Percentiles rank a stretch among this genome's conserved stretches.
phyloP scores from a whole-genome alignment of 1,284 basidiomycete species.

The Heliocybe sulcata region DNA sequence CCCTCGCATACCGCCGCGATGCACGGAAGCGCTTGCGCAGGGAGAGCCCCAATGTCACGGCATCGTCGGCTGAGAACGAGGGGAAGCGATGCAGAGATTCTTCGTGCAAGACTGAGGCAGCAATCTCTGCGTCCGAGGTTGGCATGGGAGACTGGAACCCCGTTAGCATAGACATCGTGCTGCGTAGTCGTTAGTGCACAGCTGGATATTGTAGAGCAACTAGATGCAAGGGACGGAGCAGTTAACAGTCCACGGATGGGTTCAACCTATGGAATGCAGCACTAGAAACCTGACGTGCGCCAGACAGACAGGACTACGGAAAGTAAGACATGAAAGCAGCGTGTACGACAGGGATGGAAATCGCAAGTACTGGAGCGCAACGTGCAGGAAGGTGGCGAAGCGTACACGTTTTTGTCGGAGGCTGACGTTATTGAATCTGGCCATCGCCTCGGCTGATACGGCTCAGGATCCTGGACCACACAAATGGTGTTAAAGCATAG shows the following conservation, averaged over 20 bases:
- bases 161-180: constrained; percentile 34
- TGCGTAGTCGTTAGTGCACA: not conserved
- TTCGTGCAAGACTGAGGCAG: constrained; percentile 60
- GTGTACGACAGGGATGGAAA: not conserved
- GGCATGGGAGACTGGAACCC: constrained; percentile 48
- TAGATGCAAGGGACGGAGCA: too few relatives aligned
- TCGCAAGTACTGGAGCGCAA: not conserved
- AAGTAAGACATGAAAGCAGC: not conserved
- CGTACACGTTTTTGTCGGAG: not conserved
- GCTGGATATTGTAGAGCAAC: not conserved
- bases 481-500: not conserved
- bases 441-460: not conserved
- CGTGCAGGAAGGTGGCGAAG: not conserved
- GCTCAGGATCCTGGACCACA: not conserved
- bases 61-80: constrained; percentile 68
- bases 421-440: not conserved
- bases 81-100: constrained; percentile 63
- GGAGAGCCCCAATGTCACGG: constrained; percentile 72
- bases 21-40: constrained; percentile 72
- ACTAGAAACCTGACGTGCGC: not conserved
- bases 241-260: too few relatives aligned
- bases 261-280: too few relatives aligned
- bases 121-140: constrained; percentile 64
- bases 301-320: not conserved
- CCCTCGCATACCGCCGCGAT: constrained; percentile 62